A percentile compares a stretch with the other conserved stretches of the same genome.
Conservation (phyloP, 176 grass and related monocot species). For the Ensete ventricosum region DNA sequence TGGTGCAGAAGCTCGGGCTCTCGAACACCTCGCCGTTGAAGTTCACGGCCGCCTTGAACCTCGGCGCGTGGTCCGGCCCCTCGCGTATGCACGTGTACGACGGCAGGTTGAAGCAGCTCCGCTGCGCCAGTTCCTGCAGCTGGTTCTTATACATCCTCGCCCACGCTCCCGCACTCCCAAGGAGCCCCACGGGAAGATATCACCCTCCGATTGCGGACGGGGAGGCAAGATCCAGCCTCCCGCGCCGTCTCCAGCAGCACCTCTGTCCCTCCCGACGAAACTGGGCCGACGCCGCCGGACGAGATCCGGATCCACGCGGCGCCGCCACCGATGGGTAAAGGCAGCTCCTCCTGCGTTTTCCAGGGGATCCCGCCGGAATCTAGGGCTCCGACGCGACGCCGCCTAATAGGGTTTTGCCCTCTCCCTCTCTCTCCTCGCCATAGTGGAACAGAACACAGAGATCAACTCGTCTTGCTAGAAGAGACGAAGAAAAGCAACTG, state of each 20-base stretch:
- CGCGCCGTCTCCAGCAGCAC: not conserved
- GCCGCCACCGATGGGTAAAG: not conserved
- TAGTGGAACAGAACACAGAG: not conserved
- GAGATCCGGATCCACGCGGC: not conserved
- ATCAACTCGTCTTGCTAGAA: not conserved
- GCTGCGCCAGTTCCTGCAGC: slow-evolving; percentile 97
- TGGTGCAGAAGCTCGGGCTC: slow-evolving; percentile 88
- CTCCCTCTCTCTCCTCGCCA: not conserved
- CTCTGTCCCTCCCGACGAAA: not conserved
- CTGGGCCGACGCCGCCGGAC: not conserved
- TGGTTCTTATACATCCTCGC: slow-evolving; percentile 90
- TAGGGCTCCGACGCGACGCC: not conserved
- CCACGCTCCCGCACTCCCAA: not conserved
- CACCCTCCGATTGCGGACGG: not conserved
- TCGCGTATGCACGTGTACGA: slow-evolving; percentile 93
- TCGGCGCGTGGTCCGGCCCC: slow-evolving; percentile 89
- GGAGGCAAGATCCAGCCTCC: not conserved
- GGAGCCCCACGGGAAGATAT: not conserved
- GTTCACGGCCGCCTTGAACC: slow-evolving; percentile 92
- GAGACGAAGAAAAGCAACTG: not conserved
- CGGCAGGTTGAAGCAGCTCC: slow-evolving; percentile 99
- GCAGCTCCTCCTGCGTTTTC: not conserved
- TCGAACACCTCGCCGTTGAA: slow-evolving; percentile 94
- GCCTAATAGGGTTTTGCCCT: slow-evolving; percentile 1
- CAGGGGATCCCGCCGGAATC: not conserved